These are phyloP conservation scores for Elsinoe ampelina DNA, from an alignment of 2,329 filamentous ascomycete genomes.

Conservation along the genomic window DNA sequence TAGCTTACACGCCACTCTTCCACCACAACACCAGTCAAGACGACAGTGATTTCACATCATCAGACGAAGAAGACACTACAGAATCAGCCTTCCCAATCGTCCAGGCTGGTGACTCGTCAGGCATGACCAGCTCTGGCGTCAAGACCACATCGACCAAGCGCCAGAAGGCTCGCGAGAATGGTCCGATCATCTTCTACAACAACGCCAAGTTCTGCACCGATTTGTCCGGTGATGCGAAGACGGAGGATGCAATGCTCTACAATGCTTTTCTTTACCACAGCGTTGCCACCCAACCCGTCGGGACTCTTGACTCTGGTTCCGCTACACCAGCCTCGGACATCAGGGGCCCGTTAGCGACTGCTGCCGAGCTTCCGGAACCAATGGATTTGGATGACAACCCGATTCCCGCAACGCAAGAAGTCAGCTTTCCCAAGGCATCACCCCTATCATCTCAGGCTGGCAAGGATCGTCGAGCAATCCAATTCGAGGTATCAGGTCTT, in stretches of 20 bases:
- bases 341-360: slow-evolving; percentile 24
- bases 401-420: slow-evolving; percentile 26
- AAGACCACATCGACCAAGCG: slow-evolving; percentile 29
- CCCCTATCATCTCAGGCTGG: slow-evolving; percentile 22
- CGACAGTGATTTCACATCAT: slow-evolving; percentile 30
- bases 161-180: slow-evolving; percentile 52
- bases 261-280: slow-evolving; percentile 23
- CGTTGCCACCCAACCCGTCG: slow-evolving; percentile 28
- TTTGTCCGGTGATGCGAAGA: slow-evolving; percentile 54
- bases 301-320: slow-evolving; percentile 15
- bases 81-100: slow-evolving; percentile 25
- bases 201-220: slow-evolving; percentile 75
- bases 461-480: slow-evolving; percentile 24
- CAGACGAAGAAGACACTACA: slow-evolving; percentile 25
- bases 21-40: slow-evolving; percentile 36
- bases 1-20: slow-evolving; percentile 41
- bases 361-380: slow-evolving; percentile 24
- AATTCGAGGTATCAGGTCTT: slow-evolving; percentile 44
- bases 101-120: slow-evolving; percentile 31
- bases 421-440: slow-evolving; percentile 30
- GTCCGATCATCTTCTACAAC: slow-evolving; percentile 75
- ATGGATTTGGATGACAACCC: slow-evolving; percentile 30
- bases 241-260: slow-evolving; percentile 14
- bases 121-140: slow-evolving; percentile 39
- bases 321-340: not conserved